These are phyloP conservation scores for Tylopilus balloui DNA, from an alignment of 768 basidiomycete species.

Conservation along the genomic window DNA sequence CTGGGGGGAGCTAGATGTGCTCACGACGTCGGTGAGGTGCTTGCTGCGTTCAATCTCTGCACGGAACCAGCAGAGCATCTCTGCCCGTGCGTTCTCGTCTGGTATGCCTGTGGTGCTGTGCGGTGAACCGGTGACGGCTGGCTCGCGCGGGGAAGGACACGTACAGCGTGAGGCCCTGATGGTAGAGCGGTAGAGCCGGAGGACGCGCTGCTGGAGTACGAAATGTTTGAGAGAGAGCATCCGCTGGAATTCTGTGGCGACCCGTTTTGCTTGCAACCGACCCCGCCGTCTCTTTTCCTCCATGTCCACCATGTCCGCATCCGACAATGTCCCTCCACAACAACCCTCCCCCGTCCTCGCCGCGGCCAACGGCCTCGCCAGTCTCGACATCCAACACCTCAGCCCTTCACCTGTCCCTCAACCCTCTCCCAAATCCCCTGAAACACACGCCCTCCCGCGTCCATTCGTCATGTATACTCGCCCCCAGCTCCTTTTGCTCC, in stretches of 20 bases:
- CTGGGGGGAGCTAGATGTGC: not conserved
- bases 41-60: slow-evolving; percentile 63
- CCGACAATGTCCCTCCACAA: slow-evolving; percentile 21
- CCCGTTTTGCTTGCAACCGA: slow-evolving; percentile 17
- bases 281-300: slow-evolving; percentile 8
- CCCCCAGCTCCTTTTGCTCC: slow-evolving; percentile 59
- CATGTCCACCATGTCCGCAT: slow-evolving; percentile 32
- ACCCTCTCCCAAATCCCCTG: slow-evolving; percentile 5
- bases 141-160: slow-evolving; percentile 4
- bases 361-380: slow-evolving; percentile 31
- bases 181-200: slow-evolving; percentile 62
- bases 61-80: slow-evolving; percentile 72
- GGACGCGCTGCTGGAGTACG: slow-evolving; percentile 57
- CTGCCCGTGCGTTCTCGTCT: slow-evolving; percentile 53
- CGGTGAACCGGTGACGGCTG: slow-evolving; percentile 8
- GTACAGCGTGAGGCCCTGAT: slow-evolving; percentile 66
- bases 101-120: slow-evolving; percentile 48
- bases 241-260: slow-evolving; percentile 14
- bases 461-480: slow-evolving; percentile 67
- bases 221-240: slow-evolving; percentile 65
- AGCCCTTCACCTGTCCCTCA: slow-evolving; percentile 10
- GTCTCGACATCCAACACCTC: slow-evolving; percentile 27
- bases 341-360: slow-evolving; percentile 22
- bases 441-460: slow-evolving; percentile 27
- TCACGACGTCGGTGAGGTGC: slow-evolving; percentile 54